phyloP scores from a whole-genome alignment of 768 basidiomycete genomes.

The Suillus brevipes region DNA sequence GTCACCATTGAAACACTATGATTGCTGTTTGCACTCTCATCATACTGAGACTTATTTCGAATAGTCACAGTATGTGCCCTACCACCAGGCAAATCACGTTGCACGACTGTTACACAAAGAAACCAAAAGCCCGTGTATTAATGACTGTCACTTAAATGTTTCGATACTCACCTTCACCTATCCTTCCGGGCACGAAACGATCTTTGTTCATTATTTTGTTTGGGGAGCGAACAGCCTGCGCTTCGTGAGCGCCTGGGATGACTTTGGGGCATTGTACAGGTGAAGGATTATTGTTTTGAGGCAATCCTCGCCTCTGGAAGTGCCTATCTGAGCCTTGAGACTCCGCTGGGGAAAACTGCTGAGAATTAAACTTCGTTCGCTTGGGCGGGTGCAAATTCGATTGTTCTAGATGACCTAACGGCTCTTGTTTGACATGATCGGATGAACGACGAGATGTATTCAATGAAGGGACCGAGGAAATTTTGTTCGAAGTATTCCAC shows the following conservation, averaged over 20 bases:
- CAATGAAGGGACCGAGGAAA: background rate
- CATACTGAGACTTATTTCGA: background rate
- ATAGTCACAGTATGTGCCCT: background rate
- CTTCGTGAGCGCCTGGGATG: conserved; percentile 8
- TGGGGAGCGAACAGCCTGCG: conserved; percentile 2
- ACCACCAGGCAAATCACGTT: background rate
- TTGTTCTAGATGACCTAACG: background rate
- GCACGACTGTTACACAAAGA: background rate
- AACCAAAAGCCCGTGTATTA: conserved; percentile 1
- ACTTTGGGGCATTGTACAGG: conserved; percentile 18
- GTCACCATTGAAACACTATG: background rate
- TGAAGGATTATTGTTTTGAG: conserved; percentile 10
- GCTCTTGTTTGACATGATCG: background rate
- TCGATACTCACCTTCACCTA: background rate
- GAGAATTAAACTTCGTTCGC: background rate
- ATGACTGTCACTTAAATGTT: background rate
- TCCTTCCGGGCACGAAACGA: background rate
- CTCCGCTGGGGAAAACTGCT: background rate
- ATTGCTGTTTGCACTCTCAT: background rate
- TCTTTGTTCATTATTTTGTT: background rate
- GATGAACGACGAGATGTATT: background rate
- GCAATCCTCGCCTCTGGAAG: background rate
- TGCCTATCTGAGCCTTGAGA: conserved; percentile 1
- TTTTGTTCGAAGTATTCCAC: background rate
- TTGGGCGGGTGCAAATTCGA: background rate